Conservation (phyloP, 2,329 filamentous ascomycete species). For the Penicillium fuscoglaucum region DNA sequence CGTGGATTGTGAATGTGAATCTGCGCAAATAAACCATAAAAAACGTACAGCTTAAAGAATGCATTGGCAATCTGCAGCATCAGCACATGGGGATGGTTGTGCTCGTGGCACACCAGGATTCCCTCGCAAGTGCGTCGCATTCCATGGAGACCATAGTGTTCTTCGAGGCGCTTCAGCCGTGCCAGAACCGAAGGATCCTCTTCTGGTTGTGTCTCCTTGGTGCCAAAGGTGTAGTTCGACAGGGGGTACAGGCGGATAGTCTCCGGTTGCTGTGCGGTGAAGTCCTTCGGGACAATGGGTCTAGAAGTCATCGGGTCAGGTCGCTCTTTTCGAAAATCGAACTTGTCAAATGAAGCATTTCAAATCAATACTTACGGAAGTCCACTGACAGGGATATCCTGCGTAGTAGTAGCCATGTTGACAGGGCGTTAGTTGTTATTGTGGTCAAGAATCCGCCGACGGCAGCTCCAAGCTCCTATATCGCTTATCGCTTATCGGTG, state of each 20-base stretch:
- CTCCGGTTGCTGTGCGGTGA: conserved; percentile 84
- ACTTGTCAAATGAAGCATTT: neutral
- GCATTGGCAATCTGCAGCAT: conserved; percentile 99
- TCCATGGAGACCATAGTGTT: conserved; percentile 87
- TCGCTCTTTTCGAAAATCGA: neutral
- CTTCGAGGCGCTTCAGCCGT: conserved; percentile 88
- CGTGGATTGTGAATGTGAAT: neutral
- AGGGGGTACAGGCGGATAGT: conserved; percentile 91
- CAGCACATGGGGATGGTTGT: conserved; percentile 97
- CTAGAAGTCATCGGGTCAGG: conserved; percentile 38
- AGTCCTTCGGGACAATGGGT: conserved; percentile 75
- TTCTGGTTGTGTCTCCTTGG: conserved; percentile 96
- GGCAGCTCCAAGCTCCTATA: neutral
- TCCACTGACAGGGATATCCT: neutral
- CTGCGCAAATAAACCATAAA: neutral
- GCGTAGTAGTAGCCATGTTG: neutral
- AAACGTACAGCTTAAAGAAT: conserved; percentile 84
- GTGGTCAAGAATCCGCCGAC: neutral
- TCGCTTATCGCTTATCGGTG: neutral
- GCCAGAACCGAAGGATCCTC: conserved; percentile 95
- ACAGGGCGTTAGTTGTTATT: neutral
- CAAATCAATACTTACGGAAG: conserved; percentile 48
- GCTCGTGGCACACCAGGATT: conserved; percentile 95
- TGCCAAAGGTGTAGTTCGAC: conserved; percentile 98
- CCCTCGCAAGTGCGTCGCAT: conserved; percentile 98